Evolutionary conservation across 345 rosid genomes (phyloP).

Genomic region (Viola odorata): DNA sequence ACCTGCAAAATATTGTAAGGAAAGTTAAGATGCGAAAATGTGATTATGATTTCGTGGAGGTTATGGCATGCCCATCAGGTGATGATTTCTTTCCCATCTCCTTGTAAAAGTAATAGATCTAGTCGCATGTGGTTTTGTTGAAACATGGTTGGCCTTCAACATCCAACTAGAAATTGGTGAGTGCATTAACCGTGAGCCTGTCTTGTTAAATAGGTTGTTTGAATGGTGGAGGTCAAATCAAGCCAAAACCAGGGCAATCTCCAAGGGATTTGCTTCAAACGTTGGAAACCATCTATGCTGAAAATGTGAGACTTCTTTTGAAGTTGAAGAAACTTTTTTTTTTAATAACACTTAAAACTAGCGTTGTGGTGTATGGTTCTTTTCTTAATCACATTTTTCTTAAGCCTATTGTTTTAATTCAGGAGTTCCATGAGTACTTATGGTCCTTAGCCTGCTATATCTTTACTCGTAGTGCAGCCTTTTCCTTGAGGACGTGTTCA

Average conservation of each 20-base stretch:
- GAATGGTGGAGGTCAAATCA: slow-evolving; percentile 94
- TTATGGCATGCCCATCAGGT: slow-evolving; percentile 99
- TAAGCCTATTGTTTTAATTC: no score
- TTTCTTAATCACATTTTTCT: not conserved
- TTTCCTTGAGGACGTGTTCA: no score
- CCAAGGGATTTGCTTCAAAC: slow-evolving; percentile 66
- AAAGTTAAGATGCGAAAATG: slow-evolving; percentile 68
- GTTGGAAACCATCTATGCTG: slow-evolving; percentile 59
- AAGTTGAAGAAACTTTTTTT: not conserved
- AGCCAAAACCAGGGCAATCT: slow-evolving; percentile 76
- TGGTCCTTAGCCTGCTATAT: not conserved
- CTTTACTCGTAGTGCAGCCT: not conserved
- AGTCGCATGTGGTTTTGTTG: not conserved
- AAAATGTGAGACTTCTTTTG: slow-evolving; percentile 48
- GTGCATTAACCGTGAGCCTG: not conserved
- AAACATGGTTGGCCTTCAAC: not conserved
- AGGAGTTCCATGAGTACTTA: not conserved
- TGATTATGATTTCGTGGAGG: slow-evolving; percentile 90
- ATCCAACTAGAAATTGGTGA: not conserved
- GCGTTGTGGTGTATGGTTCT: not conserved
- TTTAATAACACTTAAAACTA: not conserved
- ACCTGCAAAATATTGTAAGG: slow-evolving; percentile 85
- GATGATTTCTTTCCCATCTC: not conserved
- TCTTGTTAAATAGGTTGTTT: slow-evolving; percentile 55
- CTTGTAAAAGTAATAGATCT: not conserved